phyloP scores from a whole-genome alignment of 2,329 filamentous ascomycete species.

The Curvularia lunata region DNA sequence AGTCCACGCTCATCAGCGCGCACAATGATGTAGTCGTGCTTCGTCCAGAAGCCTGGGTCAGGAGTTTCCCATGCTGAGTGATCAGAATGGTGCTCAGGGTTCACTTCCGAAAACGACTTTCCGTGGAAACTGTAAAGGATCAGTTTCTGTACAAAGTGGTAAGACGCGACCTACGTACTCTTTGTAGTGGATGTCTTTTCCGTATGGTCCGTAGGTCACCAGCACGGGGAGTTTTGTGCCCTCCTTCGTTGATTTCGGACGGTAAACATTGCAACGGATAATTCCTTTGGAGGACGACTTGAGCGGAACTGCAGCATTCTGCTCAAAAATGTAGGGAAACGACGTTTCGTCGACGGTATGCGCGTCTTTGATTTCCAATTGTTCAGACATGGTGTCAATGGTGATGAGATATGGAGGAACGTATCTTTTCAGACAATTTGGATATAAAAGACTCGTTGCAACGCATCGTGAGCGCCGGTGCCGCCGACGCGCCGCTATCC shows the following conservation, averaged over 20 bases:
- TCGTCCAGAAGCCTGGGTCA: slow-evolving; percentile 51
- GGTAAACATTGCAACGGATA: slow-evolving; percentile 60
- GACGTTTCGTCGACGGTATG: slow-evolving; percentile 43
- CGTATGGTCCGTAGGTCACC: slow-evolving; percentile 75
- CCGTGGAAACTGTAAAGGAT: slow-evolving; percentile 53
- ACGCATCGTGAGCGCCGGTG: slow-evolving; percentile 18
- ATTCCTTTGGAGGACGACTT: slow-evolving; percentile 49
- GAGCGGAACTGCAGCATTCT: slow-evolving; percentile 57
- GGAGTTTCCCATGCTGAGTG: slow-evolving; percentile 56
- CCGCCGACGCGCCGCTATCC: slow-evolving; percentile 11
- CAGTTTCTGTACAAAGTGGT: not conserved
- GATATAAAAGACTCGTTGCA: slow-evolving; percentile 25
- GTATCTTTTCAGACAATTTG: slow-evolving; percentile 6
- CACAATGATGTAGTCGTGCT: slow-evolving; percentile 48
- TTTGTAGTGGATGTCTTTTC: slow-evolving; percentile 72
- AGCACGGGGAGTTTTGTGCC: slow-evolving; percentile 62
- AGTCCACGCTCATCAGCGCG: slow-evolving; percentile 59
- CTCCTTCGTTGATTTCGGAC: slow-evolving; percentile 51
- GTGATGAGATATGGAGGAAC: not conserved
- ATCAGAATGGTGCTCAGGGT: slow-evolving; percentile 44
- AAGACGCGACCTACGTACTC: slow-evolving; percentile 41
- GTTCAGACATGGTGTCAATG: slow-evolving; percentile 31
- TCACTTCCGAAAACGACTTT: slow-evolving; percentile 54
- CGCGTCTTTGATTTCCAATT: slow-evolving; percentile 41
- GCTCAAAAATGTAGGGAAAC: slow-evolving; percentile 57